These are phyloP conservation scores for Purpureocillium takamizusanense DNA, from an alignment of 2,329 filamentous ascomycete genomes.

Conservation along the genomic window DNA sequence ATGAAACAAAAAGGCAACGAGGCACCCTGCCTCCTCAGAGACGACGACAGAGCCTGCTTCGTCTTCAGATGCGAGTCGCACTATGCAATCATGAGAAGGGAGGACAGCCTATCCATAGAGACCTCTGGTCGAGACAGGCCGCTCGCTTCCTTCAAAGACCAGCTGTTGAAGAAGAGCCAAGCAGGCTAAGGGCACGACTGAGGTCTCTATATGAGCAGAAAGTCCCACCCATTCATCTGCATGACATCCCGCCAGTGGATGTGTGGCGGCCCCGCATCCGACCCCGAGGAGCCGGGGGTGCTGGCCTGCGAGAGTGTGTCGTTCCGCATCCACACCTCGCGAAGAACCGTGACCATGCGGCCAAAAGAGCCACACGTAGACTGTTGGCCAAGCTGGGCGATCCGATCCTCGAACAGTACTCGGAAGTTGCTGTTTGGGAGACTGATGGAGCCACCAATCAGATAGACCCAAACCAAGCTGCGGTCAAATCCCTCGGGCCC, in stretches of 20 bases:
- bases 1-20: neutral
- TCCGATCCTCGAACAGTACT: constrained; percentile 65
- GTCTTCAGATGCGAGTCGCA: neutral
- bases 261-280: constrained; percentile 44
- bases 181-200: constrained; percentile 5
- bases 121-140: constrained; percentile 9
- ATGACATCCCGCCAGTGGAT: constrained; percentile 95
- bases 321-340: constrained; percentile 79
- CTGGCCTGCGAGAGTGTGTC: constrained; percentile 36
- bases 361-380: constrained; percentile 78
- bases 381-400: constrained; percentile 65
- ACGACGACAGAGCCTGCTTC: neutral
- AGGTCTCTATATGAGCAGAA: constrained; percentile 65
- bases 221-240: constrained; percentile 85
- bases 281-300: constrained; percentile 24
- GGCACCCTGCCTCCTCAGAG: neutral
- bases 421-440: constrained; percentile 67
- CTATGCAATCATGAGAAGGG: neutral
- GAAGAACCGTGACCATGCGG: constrained; percentile 67
- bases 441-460: constrained; percentile 76
- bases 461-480: constrained; percentile 85
- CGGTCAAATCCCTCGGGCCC: constrained; percentile 80
- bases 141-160: constrained; percentile 24
- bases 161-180: constrained; percentile 19
- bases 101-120: constrained; percentile 4